Evolutionary conservation across 306 rosid genomes (phyloP).

Genomic region (Pachyrhizus erosus): DNA sequence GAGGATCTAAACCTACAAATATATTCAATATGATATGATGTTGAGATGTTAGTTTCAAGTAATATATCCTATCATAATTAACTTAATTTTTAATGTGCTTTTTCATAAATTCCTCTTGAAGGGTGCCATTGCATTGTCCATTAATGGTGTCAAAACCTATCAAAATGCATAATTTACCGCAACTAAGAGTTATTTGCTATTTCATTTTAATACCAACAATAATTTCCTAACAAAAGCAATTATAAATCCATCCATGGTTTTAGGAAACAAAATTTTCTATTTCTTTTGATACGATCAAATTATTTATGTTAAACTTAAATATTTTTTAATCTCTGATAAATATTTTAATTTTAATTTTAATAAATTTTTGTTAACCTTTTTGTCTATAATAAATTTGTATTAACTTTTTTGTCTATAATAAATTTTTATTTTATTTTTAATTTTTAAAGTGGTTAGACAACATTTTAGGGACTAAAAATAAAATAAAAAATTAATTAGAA

Average conservation of each 20-base stretch:
- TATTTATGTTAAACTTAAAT: no score
- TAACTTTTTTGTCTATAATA: no score
- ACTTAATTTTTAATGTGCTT: slow-evolving; percentile 1
- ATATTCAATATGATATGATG: background rate
- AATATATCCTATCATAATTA: background rate
- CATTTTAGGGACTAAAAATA: no score
- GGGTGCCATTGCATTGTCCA: slow-evolving; percentile 42
- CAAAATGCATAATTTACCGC: slow-evolving; percentile 44
- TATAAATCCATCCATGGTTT: background rate
- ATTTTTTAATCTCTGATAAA: no score
- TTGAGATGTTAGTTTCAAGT: background rate
- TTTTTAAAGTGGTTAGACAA: no score
- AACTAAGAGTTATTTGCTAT: slow-evolving; percentile 45
- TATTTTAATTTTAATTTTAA: no score
- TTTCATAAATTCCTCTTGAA: slow-evolving; percentile 51
- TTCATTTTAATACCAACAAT: background rate
- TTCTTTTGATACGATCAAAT: background rate
- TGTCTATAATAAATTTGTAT: no score
- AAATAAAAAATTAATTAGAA: no score
- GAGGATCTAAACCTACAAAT: background rate
- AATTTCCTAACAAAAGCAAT: slow-evolving; percentile 2
- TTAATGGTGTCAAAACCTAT: slow-evolving; percentile 50
- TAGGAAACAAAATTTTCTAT: background rate
- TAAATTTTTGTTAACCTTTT: no score
- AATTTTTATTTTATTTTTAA: no score